Percentiles rank a stretch among this genome's conserved stretches.
These are phyloP conservation scores for Coniochaeta pulveracea DNA, from an alignment of 2,329 filamentous ascomycete genomes.

Conservation along the genomic window DNA sequence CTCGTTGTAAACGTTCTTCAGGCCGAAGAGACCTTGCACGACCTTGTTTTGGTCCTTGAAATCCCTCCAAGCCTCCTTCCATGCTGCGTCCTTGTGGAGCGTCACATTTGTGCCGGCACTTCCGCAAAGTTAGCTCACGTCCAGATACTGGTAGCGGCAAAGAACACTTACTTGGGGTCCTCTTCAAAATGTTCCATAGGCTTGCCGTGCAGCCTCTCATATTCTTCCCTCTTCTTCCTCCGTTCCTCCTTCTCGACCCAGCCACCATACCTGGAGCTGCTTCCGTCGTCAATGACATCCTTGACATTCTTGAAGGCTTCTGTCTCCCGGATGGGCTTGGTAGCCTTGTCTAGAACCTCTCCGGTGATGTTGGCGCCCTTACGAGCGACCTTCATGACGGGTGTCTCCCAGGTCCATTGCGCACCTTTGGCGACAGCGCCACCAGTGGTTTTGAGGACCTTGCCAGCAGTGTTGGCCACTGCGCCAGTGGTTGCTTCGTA, in stretches of 20 bases:
- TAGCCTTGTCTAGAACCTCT: constrained; percentile 84
- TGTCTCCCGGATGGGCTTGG: constrained; percentile 84
- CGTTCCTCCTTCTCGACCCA: constrained; percentile 97
- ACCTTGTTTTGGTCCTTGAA: constrained; percentile 86
- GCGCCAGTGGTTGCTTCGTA: constrained; percentile 81
- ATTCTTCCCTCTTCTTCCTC: constrained; percentile 61
- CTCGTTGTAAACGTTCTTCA: constrained; percentile 84
- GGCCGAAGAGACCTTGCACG: constrained; percentile 76
- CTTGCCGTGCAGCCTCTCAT: constrained; percentile 50
- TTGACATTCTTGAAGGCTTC: constrained; percentile 93
- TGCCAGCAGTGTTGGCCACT: constrained; percentile 66
- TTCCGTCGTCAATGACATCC: constrained; percentile 92
- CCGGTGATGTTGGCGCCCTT: constrained; percentile 80
- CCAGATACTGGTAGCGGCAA: not conserved
- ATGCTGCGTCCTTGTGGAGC: constrained; percentile 90
- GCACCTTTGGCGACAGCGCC: constrained; percentile 82
- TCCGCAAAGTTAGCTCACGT: constrained; percentile 19
- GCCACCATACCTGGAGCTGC: constrained; percentile 88
- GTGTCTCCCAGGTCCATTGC: constrained; percentile 94
- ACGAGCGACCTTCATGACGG: constrained; percentile 81
- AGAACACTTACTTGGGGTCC: constrained; percentile 66
- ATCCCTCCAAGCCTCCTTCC: constrained; percentile 97
- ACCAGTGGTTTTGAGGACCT: constrained; percentile 76
- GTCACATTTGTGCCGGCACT: constrained; percentile 93
- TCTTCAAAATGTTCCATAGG: constrained; percentile 58